Conservation (phyloP, 306 rosid genomes). For the Lathyrus oleraceus region DNA sequence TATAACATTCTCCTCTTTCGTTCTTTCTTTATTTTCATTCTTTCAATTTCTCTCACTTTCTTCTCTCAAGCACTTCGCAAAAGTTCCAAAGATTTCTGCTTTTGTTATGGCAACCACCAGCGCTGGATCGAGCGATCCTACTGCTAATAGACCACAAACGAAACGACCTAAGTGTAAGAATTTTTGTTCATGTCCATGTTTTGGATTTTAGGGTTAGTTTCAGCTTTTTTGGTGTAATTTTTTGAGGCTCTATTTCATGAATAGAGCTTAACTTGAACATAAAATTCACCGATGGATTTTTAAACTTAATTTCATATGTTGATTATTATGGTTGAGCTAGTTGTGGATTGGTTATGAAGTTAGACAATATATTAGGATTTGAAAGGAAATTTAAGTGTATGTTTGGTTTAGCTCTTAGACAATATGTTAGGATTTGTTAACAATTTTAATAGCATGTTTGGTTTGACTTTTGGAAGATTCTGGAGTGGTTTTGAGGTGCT, state of each 20-base stretch:
- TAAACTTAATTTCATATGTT: not conserved
- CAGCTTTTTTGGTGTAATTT: not conserved
- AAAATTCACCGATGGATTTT: not conserved
- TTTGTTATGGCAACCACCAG: slow-evolving; percentile 60
- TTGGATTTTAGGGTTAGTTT: slow-evolving; percentile 13
- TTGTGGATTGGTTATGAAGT: not conserved
- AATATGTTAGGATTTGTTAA: slow-evolving; percentile 16
- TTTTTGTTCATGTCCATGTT: not conserved
- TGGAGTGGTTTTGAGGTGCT: too few species aligned
- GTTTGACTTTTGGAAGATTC: too few species aligned
- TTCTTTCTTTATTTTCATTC: not conserved
- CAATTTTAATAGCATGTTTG: not conserved
- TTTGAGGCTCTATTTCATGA: not conserved
- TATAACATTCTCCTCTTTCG: slow-evolving; percentile 2
- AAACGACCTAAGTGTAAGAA: slow-evolving; percentile 86
- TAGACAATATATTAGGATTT: slow-evolving; percentile 16
- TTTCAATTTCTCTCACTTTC: not conserved
- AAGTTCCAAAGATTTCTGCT: slow-evolving; percentile 5
- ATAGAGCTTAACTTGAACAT: slow-evolving; percentile 2
- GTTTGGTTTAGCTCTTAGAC: slow-evolving; percentile 4
- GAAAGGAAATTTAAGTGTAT: not conserved
- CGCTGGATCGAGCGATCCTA: slow-evolving; percentile 73
- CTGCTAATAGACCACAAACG: slow-evolving; percentile 63
- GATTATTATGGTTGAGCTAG: slow-evolving; percentile 12
- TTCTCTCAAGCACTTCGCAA: not conserved